Evolutionary conservation across 139 green algal genomes (phyloP).

Genomic region (Chlorella sp.): DNA sequence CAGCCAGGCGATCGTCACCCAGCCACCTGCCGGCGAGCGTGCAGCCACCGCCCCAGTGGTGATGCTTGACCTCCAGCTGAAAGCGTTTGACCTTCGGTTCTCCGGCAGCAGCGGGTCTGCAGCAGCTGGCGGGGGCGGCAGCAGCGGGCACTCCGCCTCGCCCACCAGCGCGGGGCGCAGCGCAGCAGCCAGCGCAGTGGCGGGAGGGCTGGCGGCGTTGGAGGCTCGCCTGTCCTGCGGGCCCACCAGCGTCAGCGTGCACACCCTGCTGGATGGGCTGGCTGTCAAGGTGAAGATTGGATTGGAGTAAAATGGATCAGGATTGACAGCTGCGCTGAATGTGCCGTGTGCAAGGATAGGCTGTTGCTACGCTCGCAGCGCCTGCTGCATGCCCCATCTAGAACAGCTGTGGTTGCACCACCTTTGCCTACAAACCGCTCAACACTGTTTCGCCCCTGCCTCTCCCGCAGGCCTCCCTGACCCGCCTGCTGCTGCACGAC

Average conservation of each 20-base stretch:
- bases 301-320: too few species aligned
- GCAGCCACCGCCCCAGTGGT: not conserved
- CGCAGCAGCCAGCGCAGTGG: not conserved
- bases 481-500: slow-evolving; percentile 24
- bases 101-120: not conserved
- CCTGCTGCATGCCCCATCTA: not conserved
- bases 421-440: not conserved
- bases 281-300: not conserved
- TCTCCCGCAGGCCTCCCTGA: not conserved
- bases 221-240: slow-evolving; percentile 3
- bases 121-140: not conserved
- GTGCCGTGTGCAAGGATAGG: not conserved
- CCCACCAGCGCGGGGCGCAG: not conserved
- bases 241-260: not conserved
- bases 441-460: not conserved
- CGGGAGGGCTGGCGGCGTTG: not conserved
- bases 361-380: not conserved
- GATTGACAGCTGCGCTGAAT: too few species aligned
- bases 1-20: not conserved
- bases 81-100: not conserved
- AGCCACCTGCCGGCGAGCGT: not conserved
- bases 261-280: slow-evolving; percentile 16
- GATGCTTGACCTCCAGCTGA: slow-evolving; percentile 18
- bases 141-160: not conserved
- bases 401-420: not conserved